Evolutionary conservation across 2,329 filamentous ascomycete species (phyloP), one percentile per base, ranked within the genome.

Genomic region (Ophiostoma piceae): DNA sequence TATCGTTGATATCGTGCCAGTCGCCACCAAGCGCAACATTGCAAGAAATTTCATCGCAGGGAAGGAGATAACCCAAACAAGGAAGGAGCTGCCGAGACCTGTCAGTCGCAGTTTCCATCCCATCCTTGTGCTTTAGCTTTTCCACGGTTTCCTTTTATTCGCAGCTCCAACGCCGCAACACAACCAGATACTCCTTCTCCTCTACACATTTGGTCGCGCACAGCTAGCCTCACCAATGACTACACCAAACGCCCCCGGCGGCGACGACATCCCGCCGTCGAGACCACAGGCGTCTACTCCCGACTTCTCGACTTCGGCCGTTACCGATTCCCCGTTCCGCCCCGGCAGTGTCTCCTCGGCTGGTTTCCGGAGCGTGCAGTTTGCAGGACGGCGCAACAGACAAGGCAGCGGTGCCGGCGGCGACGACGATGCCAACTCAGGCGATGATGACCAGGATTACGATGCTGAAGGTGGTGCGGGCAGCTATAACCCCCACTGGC

Each of bases 311-410:
- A 68, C 54, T 35, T 69, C 68, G n/a, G 68, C 65, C 35, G 70
- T 54, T 9, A 62, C 70, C 54, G 67, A 66, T 39, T 71, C 71
- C 19, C 70, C 64, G 2, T 67, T 62, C 66, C 70, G n/a, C 16
- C 32, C 69, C 8, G 68, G 67, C 65, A 73, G 73, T 35, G 22
- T 70, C 1, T 70, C 71, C 0, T 72, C 72, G n/a, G 8, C 57
- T 16, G 71, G 68, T 5, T 73, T 73, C 9, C 72, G 71, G 35
- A 68, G 68, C 19, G 70, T 72, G 6, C 72, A 72, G 54, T 73
- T 73, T 57, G 69, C 67, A 0, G 67, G 65, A 22, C 65, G n/a
- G 65, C 11, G 32, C 19, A 9, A 57, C 7, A 19, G 12, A 16
- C 22, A 39, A 26, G 35, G 70, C 64, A 43, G 47, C 32, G 47